Evolutionary conservation across 352 stramenopile species (phyloP).

Genomic region (Halophytophthora batemanensis): DNA sequence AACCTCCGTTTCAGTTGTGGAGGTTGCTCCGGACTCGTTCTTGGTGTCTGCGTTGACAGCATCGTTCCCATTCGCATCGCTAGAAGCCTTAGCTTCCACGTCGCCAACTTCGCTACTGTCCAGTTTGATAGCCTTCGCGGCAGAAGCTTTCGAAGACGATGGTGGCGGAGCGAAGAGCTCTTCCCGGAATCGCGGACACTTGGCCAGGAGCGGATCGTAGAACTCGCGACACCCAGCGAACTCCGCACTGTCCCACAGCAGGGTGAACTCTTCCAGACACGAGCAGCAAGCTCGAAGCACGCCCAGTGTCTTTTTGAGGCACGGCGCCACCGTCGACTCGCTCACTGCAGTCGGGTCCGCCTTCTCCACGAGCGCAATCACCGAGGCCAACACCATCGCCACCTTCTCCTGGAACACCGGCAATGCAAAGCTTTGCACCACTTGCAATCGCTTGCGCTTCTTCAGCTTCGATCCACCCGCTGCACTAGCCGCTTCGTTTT

Average conservation of each 20-base stretch:
- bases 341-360: slow-evolving; percentile 16
- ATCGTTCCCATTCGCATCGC: no score
- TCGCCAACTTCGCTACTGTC: not conserved
- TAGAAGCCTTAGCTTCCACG: not conserved
- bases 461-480: slow-evolving; percentile 16
- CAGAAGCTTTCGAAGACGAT: not conserved
- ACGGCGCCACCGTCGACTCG: slow-evolving; percentile 29
- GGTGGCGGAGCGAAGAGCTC: slow-evolving; percentile 26
- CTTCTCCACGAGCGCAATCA: slow-evolving; percentile 48
- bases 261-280: slow-evolving; percentile 58
- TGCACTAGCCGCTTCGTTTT: slow-evolving; percentile 8
- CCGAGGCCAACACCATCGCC: slow-evolving; percentile 46
- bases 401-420: slow-evolving; percentile 66
- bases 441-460: slow-evolving; percentile 25
- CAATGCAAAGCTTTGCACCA: slow-evolving; percentile 46
- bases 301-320: slow-evolving; percentile 48
- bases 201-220: slow-evolving; percentile 57
- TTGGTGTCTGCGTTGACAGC: no score
- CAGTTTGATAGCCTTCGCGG: not conserved
- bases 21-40: no score
- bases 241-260: slow-evolving; percentile 50
- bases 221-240: slow-evolving; percentile 54
- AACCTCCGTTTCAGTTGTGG: no score
- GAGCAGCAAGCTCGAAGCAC: slow-evolving; percentile 37
- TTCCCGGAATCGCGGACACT: slow-evolving; percentile 30